Conservation (phyloP, 208 protist species). For the Leishmania guyanensis region DNA sequence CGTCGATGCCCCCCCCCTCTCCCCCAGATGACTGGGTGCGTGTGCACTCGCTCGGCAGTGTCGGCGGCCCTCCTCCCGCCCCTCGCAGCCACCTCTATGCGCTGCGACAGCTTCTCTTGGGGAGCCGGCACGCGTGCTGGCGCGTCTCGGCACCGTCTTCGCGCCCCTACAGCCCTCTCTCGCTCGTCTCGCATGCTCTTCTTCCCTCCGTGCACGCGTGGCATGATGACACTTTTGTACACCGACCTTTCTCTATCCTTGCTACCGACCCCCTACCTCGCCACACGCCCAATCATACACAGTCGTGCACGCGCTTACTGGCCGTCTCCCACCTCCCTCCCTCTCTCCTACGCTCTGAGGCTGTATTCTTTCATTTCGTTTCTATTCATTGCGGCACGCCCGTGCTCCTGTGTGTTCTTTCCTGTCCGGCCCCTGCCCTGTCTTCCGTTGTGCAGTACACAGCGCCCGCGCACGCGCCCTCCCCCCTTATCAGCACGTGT, state of each 20-base stretch:
- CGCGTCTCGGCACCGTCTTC: not conserved
- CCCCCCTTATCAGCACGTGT: no score
- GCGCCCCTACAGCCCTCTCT: not conserved
- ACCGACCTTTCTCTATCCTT: not conserved
- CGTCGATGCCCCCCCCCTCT: not conserved
- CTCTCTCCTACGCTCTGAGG: not conserved
- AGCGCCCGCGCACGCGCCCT: not conserved
- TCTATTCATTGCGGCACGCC: not conserved
- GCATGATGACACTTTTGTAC: not conserved
- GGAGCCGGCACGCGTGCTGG: not conserved
- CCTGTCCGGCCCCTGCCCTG: not conserved
- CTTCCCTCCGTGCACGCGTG: not conserved
- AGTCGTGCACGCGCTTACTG: not conserved
- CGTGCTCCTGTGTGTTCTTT: not conserved
- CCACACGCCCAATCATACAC: not conserved
- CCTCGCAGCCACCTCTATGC: not conserved
- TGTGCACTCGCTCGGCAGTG: not conserved
- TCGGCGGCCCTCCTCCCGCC: not conserved
- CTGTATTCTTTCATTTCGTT: not conserved
- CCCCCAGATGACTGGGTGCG: no score
- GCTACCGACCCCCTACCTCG: not conserved
- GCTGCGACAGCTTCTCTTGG: not conserved
- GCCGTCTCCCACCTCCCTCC: not conserved
- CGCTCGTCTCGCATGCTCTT: not conserved
- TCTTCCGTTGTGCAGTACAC: not conserved